Evolutionary conservation across 2,329 filamentous ascomycete species (phyloP).

Genomic region (Curvularia sp.): DNA sequence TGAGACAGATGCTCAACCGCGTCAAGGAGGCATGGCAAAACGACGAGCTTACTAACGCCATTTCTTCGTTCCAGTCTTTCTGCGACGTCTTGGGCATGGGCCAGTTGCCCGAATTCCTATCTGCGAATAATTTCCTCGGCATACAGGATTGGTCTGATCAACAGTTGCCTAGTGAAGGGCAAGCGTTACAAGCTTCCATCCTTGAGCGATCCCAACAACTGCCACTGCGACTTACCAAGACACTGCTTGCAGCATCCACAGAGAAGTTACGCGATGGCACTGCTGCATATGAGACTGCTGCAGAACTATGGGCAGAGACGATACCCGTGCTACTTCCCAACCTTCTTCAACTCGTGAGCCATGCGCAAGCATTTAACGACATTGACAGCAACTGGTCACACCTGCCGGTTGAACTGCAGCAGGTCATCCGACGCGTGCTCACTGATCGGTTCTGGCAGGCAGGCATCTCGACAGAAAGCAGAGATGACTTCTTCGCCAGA

Average conservation of each 20-base stretch:
- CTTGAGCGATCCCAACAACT: slow-evolving; percentile 77
- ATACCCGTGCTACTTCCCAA: slow-evolving; percentile 85
- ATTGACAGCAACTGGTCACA: slow-evolving; percentile 77
- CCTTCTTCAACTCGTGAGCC: slow-evolving; percentile 82
- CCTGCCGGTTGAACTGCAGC: slow-evolving; percentile 76
- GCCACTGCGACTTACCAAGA: slow-evolving; percentile 86
- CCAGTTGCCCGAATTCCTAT: slow-evolving; percentile 81
- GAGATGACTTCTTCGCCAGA: slow-evolving; percentile 94
- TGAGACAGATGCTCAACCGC: slow-evolving; percentile 81
- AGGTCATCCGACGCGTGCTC: slow-evolving; percentile 80
- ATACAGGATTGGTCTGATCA: slow-evolving; percentile 83
- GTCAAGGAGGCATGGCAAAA: slow-evolving; percentile 82
- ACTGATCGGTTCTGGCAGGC: slow-evolving; percentile 99
- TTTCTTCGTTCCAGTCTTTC: slow-evolving; percentile 80
- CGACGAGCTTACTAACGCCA: slow-evolving; percentile 69
- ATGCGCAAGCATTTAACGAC: slow-evolving; percentile 92
- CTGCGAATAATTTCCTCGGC: slow-evolving; percentile 73
- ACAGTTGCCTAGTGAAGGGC: slow-evolving; percentile 78
- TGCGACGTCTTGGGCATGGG: slow-evolving; percentile 80
- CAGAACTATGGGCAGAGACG: slow-evolving; percentile 81
- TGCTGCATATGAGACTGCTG: slow-evolving; percentile 75
- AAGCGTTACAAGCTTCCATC: slow-evolving; percentile 78
- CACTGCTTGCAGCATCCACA: slow-evolving; percentile 88
- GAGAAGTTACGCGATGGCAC: slow-evolving; percentile 83
- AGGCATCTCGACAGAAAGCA: slow-evolving; percentile 92